Evolutionary conservation across 2,329 filamentous ascomycete genomes (phyloP).

Genomic region (Leptographium wingfieldii): DNA sequence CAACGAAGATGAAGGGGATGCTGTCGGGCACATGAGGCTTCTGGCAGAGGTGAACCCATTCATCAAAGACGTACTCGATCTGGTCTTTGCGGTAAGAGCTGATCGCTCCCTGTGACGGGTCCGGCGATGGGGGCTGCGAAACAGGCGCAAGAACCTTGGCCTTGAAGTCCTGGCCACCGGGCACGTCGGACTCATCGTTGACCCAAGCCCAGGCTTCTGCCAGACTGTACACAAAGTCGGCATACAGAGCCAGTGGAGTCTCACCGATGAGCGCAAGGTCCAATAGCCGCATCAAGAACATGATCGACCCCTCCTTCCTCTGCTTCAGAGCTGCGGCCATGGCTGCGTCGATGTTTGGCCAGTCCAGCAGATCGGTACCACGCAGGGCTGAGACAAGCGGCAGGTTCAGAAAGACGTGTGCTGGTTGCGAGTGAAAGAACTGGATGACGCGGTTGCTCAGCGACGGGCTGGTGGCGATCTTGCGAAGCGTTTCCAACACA

Average conservation of each 20-base stretch:
- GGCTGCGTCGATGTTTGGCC: slow-evolving; percentile 54
- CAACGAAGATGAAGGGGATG: slow-evolving; percentile 61
- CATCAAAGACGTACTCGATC: slow-evolving; percentile 88
- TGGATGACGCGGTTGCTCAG: slow-evolving; percentile 42
- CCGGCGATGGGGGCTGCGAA: slow-evolving; percentile 27
- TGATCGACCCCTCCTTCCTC: slow-evolving; percentile 58
- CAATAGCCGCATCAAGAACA: slow-evolving; percentile 69
- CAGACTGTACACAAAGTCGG: slow-evolving; percentile 75
- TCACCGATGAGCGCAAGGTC: slow-evolving; percentile 69
- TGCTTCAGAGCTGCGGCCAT: slow-evolving; percentile 61
- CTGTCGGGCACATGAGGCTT: slow-evolving; percentile 66
- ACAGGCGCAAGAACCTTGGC: slow-evolving; percentile 38
- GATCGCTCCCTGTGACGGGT: slow-evolving; percentile 35
- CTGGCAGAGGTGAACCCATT: slow-evolving; percentile 78
- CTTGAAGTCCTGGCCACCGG: slow-evolving; percentile 58
- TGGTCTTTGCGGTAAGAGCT: slow-evolving; percentile 58
- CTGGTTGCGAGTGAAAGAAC: slow-evolving; percentile 44
- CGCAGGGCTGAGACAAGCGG: slow-evolving; percentile 45
- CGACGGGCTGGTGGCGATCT: slow-evolving; percentile 42
- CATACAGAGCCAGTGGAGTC: slow-evolving; percentile 63
- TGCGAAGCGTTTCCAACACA: slow-evolving; percentile 46
- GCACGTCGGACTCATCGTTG: slow-evolving; percentile 53
- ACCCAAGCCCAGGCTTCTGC: slow-evolving; percentile 76
- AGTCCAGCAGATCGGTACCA: slow-evolving; percentile 48
- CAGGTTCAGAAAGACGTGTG: slow-evolving; percentile 42